Conservation (phyloP, 2,329 filamentous ascomycete genomes). For the Davidsoniella eucalypti region DNA sequence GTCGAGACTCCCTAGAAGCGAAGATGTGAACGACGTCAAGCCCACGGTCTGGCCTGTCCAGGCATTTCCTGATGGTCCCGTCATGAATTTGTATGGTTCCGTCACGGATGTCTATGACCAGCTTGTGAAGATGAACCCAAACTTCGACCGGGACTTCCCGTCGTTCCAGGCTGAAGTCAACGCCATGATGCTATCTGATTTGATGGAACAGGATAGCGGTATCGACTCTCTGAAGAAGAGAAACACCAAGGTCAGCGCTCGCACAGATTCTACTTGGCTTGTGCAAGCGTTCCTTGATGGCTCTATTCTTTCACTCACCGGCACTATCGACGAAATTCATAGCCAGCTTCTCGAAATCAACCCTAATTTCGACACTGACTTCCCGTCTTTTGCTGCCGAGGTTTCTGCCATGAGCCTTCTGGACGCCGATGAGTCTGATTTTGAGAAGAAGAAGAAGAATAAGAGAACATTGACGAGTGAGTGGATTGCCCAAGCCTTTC, state of each 20-base stretch:
- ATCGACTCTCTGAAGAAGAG: background rate
- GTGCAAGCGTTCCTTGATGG: background rate
- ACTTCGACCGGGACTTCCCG: constrained; percentile 14
- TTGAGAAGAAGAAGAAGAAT: background rate
- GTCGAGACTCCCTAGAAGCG: background rate
- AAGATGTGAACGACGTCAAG: constrained; percentile 1
- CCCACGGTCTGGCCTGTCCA: constrained; percentile 14
- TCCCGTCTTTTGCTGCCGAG: background rate
- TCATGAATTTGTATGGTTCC: constrained; percentile 13
- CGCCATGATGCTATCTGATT: constrained; percentile 3
- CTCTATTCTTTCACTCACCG: constrained; percentile 1
- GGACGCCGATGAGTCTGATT: too few species aligned
- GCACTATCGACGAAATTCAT: constrained; percentile 15
- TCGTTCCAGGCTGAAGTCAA: constrained; percentile 8
- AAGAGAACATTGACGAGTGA: constrained; percentile 3
- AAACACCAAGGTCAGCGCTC: too few species aligned
- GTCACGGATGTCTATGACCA: constrained; percentile 14
- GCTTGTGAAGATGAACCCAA: constrained; percentile 14
- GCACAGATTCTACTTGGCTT: background rate
- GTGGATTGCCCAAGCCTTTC: constrained; percentile 3
- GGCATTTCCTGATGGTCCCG: constrained; percentile 11
- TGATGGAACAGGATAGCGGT: background rate
- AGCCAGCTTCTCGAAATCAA: constrained; percentile 13
- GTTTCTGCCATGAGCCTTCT: too few species aligned
- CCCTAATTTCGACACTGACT: constrained; percentile 14